Percentiles rank a stretch among this genome's conserved stretches.
Evolutionary conservation across 331 rosid species (phyloP).

Genomic region (Quercus lobata): DNA sequence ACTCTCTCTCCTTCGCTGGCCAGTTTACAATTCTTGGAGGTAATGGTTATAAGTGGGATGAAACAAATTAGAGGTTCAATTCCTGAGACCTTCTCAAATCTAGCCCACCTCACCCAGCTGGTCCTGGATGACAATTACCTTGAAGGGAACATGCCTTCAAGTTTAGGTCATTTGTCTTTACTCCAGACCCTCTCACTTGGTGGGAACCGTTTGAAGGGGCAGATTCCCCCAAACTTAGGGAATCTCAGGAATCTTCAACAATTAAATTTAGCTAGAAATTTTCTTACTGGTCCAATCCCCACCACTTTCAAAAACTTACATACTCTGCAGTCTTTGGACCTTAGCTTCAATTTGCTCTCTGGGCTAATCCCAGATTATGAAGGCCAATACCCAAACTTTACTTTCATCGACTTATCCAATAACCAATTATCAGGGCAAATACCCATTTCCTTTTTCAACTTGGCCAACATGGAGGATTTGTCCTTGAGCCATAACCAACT

Average conservation of each 20-base stretch:
- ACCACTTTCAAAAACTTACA: conserved; percentile 39
- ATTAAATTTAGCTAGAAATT: conserved; percentile 63
- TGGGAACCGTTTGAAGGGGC: conserved; percentile 76
- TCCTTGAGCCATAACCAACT: conserved; percentile 70
- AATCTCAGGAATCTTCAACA: conserved; percentile 50
- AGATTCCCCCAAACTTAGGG: conserved; percentile 71
- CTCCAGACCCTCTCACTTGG: conserved; percentile 66
- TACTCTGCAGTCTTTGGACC: conserved; percentile 68
- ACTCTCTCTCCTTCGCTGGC: conserved; percentile 77
- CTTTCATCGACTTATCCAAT: conserved; percentile 67
- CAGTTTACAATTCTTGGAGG: conserved; percentile 74
- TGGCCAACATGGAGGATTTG: conserved; percentile 64
- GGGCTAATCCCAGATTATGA: conserved; percentile 61
- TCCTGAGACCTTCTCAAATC: conserved; percentile 68
- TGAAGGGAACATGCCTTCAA: conserved; percentile 69
- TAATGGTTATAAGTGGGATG: conserved; percentile 70
- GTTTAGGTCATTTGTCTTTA: conserved; percentile 58
- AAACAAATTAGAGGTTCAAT: conserved; percentile 71
- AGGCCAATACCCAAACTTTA: conserved; percentile 53
- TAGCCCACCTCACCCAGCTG: conserved; percentile 67
- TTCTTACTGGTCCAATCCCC: conserved; percentile 65
- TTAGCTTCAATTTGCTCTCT: conserved; percentile 65
- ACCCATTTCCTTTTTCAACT: conserved; percentile 64
- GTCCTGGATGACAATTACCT: conserved; percentile 77
- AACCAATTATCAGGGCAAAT: conserved; percentile 64